phyloP scores from a whole-genome alignment of 176 grass and related monocot species.

The Secale cereale region DNA sequence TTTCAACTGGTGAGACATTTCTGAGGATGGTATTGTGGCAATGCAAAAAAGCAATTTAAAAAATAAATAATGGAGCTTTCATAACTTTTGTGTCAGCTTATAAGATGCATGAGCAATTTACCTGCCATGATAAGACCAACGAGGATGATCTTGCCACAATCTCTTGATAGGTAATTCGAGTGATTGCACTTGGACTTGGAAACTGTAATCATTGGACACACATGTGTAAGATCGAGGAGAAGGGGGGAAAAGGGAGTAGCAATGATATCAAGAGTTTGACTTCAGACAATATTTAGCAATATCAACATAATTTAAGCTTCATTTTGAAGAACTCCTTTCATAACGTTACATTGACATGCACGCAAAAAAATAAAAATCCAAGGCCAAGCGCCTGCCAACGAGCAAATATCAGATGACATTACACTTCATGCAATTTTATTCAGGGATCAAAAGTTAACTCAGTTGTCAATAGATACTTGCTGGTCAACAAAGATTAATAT shows the following conservation, averaged over 20 bases:
- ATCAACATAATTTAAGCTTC: background rate
- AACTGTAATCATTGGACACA: constrained; percentile 18
- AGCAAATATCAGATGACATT: background rate
- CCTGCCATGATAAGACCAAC: constrained; percentile 38
- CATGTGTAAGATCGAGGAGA: background rate
- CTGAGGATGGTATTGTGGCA: background rate
- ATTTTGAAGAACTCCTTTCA: background rate
- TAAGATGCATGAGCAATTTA: constrained; percentile 18
- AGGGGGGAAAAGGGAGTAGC: background rate
- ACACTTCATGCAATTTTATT: background rate
- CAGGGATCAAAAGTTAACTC: background rate
- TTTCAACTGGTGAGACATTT: background rate
- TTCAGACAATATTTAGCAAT: background rate
- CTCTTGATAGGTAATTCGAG: background rate
- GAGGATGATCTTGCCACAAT: constrained; percentile 21
- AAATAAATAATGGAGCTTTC: background rate
- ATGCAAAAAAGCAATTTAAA: background rate
- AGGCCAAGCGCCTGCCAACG: background rate
- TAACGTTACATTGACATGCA: no score
- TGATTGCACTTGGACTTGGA: constrained; percentile 16
- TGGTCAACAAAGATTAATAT: background rate
- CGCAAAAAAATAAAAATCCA: background rate
- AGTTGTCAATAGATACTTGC: background rate
- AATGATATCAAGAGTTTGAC: background rate
- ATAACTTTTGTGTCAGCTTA: background rate